A percentile compares a stretch with the other conserved stretches of the same genome.
Conservation (phyloP, 768 basidiomycete genomes). For the Rhodotorula paludigena region DNA sequence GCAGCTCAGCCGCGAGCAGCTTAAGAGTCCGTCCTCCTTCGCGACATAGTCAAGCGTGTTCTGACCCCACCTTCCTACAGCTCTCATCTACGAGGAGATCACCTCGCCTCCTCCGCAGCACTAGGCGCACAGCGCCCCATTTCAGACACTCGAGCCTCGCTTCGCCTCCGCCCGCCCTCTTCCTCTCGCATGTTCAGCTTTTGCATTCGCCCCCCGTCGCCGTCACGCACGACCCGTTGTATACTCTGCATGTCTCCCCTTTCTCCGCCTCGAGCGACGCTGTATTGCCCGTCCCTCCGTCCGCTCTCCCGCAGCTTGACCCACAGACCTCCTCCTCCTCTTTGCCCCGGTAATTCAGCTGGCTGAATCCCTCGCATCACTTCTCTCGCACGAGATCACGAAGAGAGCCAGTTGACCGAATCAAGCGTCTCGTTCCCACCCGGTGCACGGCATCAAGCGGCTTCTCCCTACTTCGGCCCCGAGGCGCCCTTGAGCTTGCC, state of each 20-base stretch:
- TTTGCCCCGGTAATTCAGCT: background rate
- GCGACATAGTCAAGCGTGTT: no score
- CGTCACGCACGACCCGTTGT: no score
- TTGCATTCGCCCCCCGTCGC: background rate
- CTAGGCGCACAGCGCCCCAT: no score
- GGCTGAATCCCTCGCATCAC: background rate
- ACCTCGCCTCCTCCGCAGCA: constrained; percentile 33
- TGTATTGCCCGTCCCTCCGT: no score
- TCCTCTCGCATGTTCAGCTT: no score
- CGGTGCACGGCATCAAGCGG: no score
- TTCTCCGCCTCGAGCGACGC: no score
- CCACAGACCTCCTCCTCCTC: no score
- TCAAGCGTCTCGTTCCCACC: no score
- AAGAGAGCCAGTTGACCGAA: background rate
- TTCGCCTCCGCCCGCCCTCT: background rate
- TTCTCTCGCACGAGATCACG: background rate
- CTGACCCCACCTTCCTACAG: no score
- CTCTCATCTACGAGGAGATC: constrained; percentile 43
- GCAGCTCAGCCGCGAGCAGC: constrained; percentile 91
- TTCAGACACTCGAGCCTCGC: background rate
- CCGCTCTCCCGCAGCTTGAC: no score
- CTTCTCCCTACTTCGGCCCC: background rate
- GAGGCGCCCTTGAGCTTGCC: background rate
- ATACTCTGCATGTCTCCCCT: no score
- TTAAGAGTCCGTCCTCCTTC: constrained; percentile 58